These are phyloP conservation scores for Crithidia expoeki DNA, from an alignment of 208 protist species.

Conservation along the genomic window DNA sequence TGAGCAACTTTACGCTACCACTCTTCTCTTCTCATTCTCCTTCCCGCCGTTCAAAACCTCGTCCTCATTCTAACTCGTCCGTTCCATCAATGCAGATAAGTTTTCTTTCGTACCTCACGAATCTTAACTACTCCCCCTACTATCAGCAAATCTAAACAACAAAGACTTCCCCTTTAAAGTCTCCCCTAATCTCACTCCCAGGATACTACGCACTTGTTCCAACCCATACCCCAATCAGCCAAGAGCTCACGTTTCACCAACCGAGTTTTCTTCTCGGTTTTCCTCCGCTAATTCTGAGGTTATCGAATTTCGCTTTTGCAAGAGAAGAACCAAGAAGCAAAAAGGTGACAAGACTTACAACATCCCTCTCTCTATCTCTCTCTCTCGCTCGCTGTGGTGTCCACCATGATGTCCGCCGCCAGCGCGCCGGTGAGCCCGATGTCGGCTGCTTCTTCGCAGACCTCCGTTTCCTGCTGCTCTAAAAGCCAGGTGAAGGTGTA, in stretches of 20 bases:
- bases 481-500: constrained; percentile 33
- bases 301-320: too few relatives aligned
- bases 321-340: background rate
- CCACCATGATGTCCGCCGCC: background rate
- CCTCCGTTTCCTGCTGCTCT: constrained; percentile 4
- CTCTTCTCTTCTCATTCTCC: too few relatives aligned
- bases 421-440: constrained; percentile 16
- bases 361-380: background rate
- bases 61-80: too few relatives aligned
- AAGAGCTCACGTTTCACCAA: background rate
- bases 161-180: background rate
- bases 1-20: too few relatives aligned
- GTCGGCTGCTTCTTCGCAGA: constrained; percentile 25
- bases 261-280: background rate
- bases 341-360: background rate
- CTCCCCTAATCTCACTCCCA: background rate
- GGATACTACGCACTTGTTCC: background rate
- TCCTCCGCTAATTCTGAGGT: too few relatives aligned
- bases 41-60: too few relatives aligned
- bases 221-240: background rate
- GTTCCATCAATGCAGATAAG: background rate
- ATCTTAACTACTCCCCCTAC: background rate
- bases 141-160: background rate
- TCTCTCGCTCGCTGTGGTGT: constrained; percentile 1
- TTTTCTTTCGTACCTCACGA: constrained; percentile 16